phyloP scores from a whole-genome alignment of 2,329 filamentous ascomycete genomes.

The Trichoderma sp. region DNA sequence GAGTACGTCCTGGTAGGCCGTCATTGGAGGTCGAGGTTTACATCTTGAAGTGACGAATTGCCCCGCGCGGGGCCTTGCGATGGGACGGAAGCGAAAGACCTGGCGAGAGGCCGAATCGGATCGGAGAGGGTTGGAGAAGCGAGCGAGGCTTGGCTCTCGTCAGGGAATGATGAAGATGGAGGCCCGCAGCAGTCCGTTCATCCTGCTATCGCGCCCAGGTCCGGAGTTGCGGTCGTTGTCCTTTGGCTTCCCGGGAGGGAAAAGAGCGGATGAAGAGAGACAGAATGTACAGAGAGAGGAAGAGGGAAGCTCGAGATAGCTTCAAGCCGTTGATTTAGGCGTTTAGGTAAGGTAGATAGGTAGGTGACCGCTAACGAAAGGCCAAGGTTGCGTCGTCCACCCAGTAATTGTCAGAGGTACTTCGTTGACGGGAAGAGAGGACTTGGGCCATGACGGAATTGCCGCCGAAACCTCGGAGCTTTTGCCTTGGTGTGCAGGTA shows the following conservation, averaged over 20 bases:
- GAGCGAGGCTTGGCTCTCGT: neutral
- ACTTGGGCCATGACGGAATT: conserved; percentile 21
- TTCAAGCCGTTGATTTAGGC: conserved; percentile 1
- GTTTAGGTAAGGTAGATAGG: neutral
- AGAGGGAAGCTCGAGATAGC: neutral
- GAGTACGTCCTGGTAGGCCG: neutral
- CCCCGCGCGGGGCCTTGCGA: conserved; percentile 31
- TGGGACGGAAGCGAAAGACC: conserved; percentile 1
- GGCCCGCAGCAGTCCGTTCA: conserved; percentile 20
- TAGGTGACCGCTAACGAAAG: conserved; percentile 9
- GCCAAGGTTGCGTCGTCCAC: neutral
- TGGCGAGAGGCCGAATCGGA: neutral
- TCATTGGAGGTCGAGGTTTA: conserved; percentile 5
- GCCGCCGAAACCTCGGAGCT: conserved; percentile 24
- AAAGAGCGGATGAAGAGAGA: too few species aligned
- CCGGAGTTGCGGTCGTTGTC: neutral
- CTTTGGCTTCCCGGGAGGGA: neutral
- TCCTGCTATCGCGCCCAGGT: conserved; percentile 19
- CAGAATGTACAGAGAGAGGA: too few species aligned
- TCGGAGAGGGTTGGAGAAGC: neutral
- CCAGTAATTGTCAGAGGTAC: neutral
- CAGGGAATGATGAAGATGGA: conserved; percentile 9
- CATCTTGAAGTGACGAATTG: conserved; percentile 31
- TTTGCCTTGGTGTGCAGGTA: too few species aligned
- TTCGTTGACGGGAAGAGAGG: too few species aligned